Evolutionary conservation across 73 alveolate species (phyloP), one percentile per base, ranked within the genome.

Genomic region (Effrenium voratum): DNA sequence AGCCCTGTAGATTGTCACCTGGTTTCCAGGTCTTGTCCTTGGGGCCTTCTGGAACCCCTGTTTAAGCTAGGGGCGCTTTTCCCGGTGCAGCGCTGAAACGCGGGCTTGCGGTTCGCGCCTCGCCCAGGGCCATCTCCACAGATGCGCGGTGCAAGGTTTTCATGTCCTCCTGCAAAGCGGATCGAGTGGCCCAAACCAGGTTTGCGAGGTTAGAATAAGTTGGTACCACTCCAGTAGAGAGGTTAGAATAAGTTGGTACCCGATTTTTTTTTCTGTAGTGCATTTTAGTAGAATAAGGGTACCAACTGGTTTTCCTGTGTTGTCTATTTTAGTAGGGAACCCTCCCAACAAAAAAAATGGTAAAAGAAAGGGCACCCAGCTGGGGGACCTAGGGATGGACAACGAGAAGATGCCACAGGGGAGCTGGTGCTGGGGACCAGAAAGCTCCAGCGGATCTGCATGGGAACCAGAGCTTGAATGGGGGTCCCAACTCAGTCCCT

Each of bases 91-190:
- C n/a, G n/a, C n/a, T n/a, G n/a, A n/a, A n/a, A n/a, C n/a, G n/a
- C n/a, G n/a, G n/a, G n/a, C n/a, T n/a, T n/a, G n/a, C n/a, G n/a
- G n/a, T n/a, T n/a, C n/a, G 43, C 46, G 41, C 87, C 57, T 79
- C 90, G 45, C 90, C 68, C 90, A 79, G 44, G 34, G 44, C 43
- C 90, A 79, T 79, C 90, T 79, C 90, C 13, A 79, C 46, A 45
- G 68, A 45, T 43, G 90, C 90, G 26, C 90, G 90, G 68, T 79
- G 90, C 60, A 79, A 43, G 45, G 90, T 79, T 3, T 43, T 45
- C 32, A 79, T 26, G 68, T 79, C 90, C 68, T 79, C 90, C 90
- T 79, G 70, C 38, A 8, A 15, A 5, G 40, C 50, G 50, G 46
- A 15, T 55, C 22, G 12, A 15, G 12, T 55, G 30, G 22, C 30